A percentile compares a stretch with the other conserved stretches of the same genome.
Conservation (phyloP, 345 rosid species). For the Aquilaria yunnanensis region DNA sequence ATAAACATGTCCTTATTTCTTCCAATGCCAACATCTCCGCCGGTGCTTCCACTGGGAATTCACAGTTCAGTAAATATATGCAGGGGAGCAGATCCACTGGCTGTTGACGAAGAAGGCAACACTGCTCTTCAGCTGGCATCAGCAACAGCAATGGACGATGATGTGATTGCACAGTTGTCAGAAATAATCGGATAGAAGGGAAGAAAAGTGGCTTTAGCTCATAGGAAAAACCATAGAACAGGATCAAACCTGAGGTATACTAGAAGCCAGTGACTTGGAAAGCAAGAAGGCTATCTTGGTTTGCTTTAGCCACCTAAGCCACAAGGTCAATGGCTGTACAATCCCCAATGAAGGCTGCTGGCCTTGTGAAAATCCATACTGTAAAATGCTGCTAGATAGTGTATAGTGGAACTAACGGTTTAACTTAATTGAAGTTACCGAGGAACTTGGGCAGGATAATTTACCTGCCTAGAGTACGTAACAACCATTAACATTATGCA, state of each 20-base stretch:
- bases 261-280: background rate
- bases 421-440: no score
- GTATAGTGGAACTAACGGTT: no score
- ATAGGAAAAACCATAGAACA: background rate
- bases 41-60: background rate
- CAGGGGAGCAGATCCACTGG: conserved; percentile 68
- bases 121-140: conserved; percentile 39
- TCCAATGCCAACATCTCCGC: background rate
- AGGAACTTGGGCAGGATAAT: no score
- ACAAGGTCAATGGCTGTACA: no score
- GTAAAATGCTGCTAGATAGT: no score
- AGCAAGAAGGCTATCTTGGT: no score
- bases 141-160: conserved; percentile 34
- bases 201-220: background rate
- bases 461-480: no score
- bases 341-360: no score
- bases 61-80: conserved; percentile 6
- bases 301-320: no score
- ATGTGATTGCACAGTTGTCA: conserved; percentile 31
- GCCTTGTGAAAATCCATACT: no score
- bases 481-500: no score
- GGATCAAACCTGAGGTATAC: background rate
- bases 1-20: background rate
- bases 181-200: conserved; percentile 22
- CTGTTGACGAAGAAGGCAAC: conserved; percentile 33